Base-by-base conservation (phyloP, 1,139 yeast species). In the Suhomyces panamericanus region DNA sequence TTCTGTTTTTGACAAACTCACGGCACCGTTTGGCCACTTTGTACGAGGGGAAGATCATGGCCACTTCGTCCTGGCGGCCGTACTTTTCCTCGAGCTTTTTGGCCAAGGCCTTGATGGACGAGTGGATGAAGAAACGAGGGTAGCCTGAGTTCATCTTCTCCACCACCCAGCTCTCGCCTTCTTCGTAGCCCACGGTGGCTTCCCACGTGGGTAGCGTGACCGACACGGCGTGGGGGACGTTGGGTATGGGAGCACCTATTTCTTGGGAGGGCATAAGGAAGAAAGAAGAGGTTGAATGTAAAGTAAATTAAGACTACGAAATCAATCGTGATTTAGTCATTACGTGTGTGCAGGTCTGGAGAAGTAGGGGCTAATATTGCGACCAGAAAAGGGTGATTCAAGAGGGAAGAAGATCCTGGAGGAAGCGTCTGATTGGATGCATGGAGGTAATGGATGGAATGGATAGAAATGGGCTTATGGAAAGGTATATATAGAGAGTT, bases 141-240 rank as follows among this genome's bases (percentile, higher is more conserved):
- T 91, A 91, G 1, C 97, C 98, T 2, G 93, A 81, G 46, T 73
- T 73, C 95, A 91, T 86, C 60, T 82, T 81, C 39, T 74, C 68
- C n/a, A 84, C 82, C 5, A 91, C 91, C 88, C 93, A 85, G 15
- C 78, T 83, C 58, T 86, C 81, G 10, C 96, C 96, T 64, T 87
- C 95, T 64, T 91, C 97, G 59, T 91, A 91, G 6, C 89, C 96
- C 3, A 91, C 87, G 11, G 87, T 87, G 31, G 96, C 90, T 42
- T 81, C 87, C 97, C 97, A 91, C 0, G 96, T 87, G 6, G 98
- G 98, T 38, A 91, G 74, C 0, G 96, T 86, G 39, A 91, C 97
- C 9, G 96, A 87, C 1, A 91, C 96, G 0, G 97, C 97, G 64
- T 91, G 98, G 6, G 85, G 83, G 0, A 95, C 85, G 60, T 89